Percentiles rank a stretch among this genome's conserved stretches.
phyloP scores from a whole-genome alignment of 441 rosid species.

The Geranium incanum region DNA sequence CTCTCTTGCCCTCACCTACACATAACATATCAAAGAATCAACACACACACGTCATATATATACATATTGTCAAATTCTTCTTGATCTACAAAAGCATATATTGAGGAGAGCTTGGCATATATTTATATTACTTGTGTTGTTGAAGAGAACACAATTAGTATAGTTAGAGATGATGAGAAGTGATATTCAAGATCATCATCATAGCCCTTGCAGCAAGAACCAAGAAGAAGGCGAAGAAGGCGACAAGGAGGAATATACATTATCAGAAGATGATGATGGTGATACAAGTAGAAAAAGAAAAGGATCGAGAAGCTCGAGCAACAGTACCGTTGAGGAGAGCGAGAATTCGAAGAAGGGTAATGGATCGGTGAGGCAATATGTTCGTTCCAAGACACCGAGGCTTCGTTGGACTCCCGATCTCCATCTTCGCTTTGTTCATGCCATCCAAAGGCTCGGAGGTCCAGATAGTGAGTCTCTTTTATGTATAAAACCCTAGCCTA shows the following conservation, averaged over 20 bases:
- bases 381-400: slow-evolving; percentile 77
- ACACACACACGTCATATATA: background rate
- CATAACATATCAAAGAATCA: background rate
- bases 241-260: background rate
- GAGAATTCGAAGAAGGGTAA: slow-evolving; percentile 26
- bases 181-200: background rate
- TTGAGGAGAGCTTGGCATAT: background rate
- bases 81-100: background rate
- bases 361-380: slow-evolving; percentile 71
- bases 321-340: slow-evolving; percentile 50
- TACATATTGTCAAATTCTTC: background rate
- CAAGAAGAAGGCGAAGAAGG: slow-evolving; percentile 28
- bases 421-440: slow-evolving; percentile 78
- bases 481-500: no score
- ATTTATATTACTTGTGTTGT: background rate
- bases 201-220: slow-evolving; percentile 24
- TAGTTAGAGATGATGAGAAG: background rate
- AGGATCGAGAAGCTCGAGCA: slow-evolving; percentile 41
- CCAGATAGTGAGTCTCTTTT: slow-evolving; percentile 43
- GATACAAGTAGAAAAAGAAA: slow-evolving; percentile 15
- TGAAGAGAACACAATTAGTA: background rate
- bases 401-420: slow-evolving; percentile 95
- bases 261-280: background rate
- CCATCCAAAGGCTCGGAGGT: slow-evolving; percentile 78
- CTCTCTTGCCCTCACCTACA: background rate